Evolutionary conservation across 108 stramenopile species (phyloP), one percentile per base, ranked within the genome.

Genomic region (Heterococcus sp.): DNA sequence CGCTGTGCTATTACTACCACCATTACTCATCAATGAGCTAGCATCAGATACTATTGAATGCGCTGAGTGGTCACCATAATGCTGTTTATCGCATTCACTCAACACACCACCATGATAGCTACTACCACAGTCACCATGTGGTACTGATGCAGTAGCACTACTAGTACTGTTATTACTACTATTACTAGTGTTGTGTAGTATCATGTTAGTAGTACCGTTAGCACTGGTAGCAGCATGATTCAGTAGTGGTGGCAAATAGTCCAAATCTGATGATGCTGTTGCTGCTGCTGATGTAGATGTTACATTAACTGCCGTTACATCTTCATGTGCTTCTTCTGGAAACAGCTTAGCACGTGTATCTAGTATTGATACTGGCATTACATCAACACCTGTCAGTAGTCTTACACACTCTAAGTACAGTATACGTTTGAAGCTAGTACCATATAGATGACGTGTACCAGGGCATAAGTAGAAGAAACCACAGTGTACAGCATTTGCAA

Each of bases 391-490:
- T 58, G 46, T 83, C 28, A 87, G 71, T 4, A 87, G 32, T 14
- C 78, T 71, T 34, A 84, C 82, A 35, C 75, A 38, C 35, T 86
- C 83, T 68, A 87, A 68, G 78, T 89, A 90, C 27, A 90, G 36
- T 1, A 83, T 65, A 3, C 72, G 39, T 77, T 88, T 86, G 65
- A 90, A 85, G 14, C 37, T 64, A 38, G 37, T 85, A 3, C 79
- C 66, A 69, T 89, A 88, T 27, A 88, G 77, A 63, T 88, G 85
- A 11, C 88, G 80, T n/a, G 86, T 86, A 28, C 89, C 89, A 4
- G 89, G 89, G 69, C 88, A 90, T 32, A 90, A 72, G 76, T 88
- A 89, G 76, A 75, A 66, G 85, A 90, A 86, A 3, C 84, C 89
- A 65, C 68, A 86, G 33, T 78, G 46, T 14, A 90, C 80, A 34